Conservation (phyloP, 495 filamentous ascomycete genomes). For the Neurospora africana region DNA sequence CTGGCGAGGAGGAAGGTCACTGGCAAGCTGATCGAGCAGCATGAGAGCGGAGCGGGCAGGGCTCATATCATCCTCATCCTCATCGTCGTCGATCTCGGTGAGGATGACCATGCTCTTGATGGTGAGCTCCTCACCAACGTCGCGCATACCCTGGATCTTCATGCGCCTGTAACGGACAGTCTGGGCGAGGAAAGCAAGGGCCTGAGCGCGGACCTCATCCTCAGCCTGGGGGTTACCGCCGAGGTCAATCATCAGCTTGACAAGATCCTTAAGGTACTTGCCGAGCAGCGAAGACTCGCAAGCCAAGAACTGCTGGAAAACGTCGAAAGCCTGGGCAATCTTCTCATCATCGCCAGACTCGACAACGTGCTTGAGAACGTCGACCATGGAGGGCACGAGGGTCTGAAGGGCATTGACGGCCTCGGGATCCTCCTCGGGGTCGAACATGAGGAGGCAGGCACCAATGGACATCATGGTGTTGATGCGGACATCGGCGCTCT, state of each 20-base stretch:
- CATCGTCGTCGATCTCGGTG: conserved; percentile 72
- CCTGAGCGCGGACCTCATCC: conserved; percentile 79
- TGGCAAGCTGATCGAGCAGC: conserved; percentile 79
- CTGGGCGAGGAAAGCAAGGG: conserved; percentile 88
- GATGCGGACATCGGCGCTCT: conserved; percentile 83
- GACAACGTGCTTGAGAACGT: conserved; percentile 73
- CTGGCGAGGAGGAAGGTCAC: conserved; percentile 81
- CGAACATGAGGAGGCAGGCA: conserved; percentile 75
- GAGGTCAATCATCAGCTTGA: conserved; percentile 90
- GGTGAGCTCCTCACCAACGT: conserved; percentile 75
- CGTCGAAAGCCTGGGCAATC: conserved; percentile 82
- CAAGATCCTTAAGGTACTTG: conserved; percentile 76
- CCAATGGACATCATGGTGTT: conserved; percentile 93
- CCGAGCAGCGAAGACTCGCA: conserved; percentile 79
- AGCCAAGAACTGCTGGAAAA: conserved; percentile 90
- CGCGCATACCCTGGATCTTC: conserved; percentile 76
- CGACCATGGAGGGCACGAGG: conserved; percentile 78
- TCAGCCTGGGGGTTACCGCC: conserved; percentile 61
- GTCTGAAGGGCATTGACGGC: conserved; percentile 63
- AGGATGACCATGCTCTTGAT: conserved; percentile 75
- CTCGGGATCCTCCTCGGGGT: conserved; percentile 69
- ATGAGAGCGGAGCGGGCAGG: conserved; percentile 78
- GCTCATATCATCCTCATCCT: conserved; percentile 89
- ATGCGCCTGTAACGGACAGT: conserved; percentile 83
- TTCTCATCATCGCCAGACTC: conserved; percentile 72